Conservation (phyloP, 495 filamentous ascomycete species). For the Penicillium lividum region DNA sequence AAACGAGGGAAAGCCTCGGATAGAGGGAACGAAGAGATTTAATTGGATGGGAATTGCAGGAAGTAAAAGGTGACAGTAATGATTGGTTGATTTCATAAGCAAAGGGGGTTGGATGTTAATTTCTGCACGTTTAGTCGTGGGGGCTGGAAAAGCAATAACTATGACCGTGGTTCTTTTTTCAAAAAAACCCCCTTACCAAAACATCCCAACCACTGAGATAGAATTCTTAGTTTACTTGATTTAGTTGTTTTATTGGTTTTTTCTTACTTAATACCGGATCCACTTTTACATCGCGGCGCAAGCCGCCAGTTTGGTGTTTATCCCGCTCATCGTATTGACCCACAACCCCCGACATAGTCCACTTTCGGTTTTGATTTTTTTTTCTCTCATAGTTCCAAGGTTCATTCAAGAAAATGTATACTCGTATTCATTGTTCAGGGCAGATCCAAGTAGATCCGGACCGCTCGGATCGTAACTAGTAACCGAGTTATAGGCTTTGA, state of each 20-base stretch:
- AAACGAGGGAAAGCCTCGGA: background rate
- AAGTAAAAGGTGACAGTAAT: background rate
- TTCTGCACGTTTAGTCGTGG: background rate
- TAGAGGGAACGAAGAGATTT: background rate
- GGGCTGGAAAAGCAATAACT: background rate
- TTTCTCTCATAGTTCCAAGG: background rate
- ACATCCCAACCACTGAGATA: background rate
- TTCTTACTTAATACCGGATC: constrained; percentile 19
- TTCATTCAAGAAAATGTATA: background rate
- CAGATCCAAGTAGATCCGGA: constrained; percentile 10
- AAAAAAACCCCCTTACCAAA: background rate
- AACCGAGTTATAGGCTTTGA: background rate
- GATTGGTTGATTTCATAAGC: constrained; percentile 1
- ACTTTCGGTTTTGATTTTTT: constrained; percentile 2
- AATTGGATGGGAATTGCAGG: constrained; percentile 1
- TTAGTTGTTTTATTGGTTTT: background rate
- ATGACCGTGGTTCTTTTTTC: background rate
- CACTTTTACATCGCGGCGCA: constrained; percentile 34
- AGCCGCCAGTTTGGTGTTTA: constrained; percentile 36
- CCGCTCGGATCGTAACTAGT: constrained; percentile 5
- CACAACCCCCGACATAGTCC: background rate
- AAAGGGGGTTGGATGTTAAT: constrained; percentile 2
- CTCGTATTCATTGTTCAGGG: too few species aligned
- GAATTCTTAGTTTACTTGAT: too few species aligned
- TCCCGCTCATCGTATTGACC: constrained; percentile 14